A percentile compares a stretch with the other conserved stretches of the same genome.
These are phyloP conservation scores for Fusarium setosum DNA, from an alignment of 2,329 filamentous ascomycete species.

Conservation along the genomic window DNA sequence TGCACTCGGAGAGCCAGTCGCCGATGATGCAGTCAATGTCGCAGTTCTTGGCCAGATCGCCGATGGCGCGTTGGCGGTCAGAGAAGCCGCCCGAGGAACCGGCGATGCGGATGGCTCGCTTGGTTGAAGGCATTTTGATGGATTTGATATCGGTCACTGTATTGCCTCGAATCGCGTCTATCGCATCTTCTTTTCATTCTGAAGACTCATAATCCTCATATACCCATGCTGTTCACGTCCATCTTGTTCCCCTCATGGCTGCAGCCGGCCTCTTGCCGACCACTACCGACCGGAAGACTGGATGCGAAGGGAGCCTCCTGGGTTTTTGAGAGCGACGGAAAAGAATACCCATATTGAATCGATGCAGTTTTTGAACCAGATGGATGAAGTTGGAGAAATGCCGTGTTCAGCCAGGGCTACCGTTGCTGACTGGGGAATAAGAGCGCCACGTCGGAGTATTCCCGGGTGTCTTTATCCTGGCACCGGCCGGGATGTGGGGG, in stretches of 20 bases:
- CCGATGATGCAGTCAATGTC: slow-evolving; percentile 47
- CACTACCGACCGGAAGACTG: neutral
- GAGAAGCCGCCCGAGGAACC: slow-evolving; percentile 57
- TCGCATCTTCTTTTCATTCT: too few species aligned
- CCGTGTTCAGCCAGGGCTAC: too few species aligned
- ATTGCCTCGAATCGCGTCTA: too few species aligned
- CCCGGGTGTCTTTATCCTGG: neutral
- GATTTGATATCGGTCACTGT: too few species aligned
- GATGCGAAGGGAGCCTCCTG: neutral
- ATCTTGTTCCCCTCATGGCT: neutral
- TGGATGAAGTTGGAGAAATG: too few species aligned
- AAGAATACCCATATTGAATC: too few species aligned
- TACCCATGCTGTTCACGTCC: too few species aligned
- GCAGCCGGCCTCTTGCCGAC: neutral
- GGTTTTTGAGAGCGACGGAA: neutral
- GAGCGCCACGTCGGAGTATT: neutral
- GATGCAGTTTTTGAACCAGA: too few species aligned
- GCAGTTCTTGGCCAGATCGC: slow-evolving; percentile 52
- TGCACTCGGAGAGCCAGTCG: slow-evolving; percentile 48
- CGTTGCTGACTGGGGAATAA: too few species aligned
- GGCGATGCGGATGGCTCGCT: slow-evolving; percentile 54
- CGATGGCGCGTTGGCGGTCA: slow-evolving; percentile 55
- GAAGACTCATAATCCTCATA: too few species aligned
- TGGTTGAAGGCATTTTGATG: slow-evolving; percentile 38
- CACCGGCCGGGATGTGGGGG: too few species aligned